Evolutionary conservation across 176 grass and related monocot genomes (phyloP).

Genomic region (Oryza coarctata): DNA sequence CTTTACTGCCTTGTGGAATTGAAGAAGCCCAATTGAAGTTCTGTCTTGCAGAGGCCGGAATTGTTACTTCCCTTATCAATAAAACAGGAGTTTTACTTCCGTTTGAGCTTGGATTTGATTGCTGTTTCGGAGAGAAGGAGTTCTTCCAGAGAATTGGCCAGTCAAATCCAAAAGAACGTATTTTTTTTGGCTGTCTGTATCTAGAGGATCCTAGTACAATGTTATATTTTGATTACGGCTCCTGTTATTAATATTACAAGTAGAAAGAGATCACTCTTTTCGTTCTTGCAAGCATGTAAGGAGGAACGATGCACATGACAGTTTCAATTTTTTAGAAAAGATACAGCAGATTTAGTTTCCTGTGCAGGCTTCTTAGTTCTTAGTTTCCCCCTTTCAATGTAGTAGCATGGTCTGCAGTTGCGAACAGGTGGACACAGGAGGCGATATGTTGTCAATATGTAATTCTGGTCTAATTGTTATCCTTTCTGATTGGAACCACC

Average conservation of each 20-base stretch:
- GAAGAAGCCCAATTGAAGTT: background rate
- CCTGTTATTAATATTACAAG: too few relatives aligned
- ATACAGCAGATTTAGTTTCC: background rate
- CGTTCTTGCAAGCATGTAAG: background rate
- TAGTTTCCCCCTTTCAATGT: background rate
- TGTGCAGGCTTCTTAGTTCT: background rate
- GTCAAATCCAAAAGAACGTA: background rate
- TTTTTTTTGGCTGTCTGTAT: too few relatives aligned
- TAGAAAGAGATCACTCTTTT: too few relatives aligned
- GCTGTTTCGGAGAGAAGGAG: background rate
- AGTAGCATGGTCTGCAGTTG: background rate
- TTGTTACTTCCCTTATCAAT: too few relatives aligned
- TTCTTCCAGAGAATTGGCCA: background rate
- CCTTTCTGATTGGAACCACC: background rate
- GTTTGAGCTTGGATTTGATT: background rate
- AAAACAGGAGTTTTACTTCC: constrained; percentile 7
- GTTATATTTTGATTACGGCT: too few relatives aligned
- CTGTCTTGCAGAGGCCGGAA: too few relatives aligned
- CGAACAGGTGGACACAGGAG: background rate
- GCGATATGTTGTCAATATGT: background rate
- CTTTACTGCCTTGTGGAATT: background rate
- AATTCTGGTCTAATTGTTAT: background rate
- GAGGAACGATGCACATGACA: background rate
- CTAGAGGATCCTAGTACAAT: too few relatives aligned
- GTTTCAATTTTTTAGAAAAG: background rate